phyloP scores from a whole-genome alignment of 345 rosid genomes.

The Eucalyptus pauciflora region DNA sequence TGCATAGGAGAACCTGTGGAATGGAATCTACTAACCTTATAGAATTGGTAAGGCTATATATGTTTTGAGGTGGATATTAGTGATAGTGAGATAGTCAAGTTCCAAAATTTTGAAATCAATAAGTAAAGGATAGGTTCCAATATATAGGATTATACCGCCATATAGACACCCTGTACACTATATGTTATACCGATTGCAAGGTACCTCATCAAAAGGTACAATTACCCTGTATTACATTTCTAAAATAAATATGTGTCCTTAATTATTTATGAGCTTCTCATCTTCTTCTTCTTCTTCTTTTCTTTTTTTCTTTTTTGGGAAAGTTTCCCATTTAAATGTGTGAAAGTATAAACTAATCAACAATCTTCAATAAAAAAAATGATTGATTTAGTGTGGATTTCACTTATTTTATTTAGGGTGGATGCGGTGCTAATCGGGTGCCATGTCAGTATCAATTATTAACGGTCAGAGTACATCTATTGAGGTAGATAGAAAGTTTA shows the following conservation, averaged over 20 bases:
- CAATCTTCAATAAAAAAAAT: too few relatives aligned
- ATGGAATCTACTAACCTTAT: not conserved
- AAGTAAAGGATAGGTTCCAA: not conserved
- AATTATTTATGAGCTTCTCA: not conserved
- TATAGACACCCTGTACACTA: not conserved
- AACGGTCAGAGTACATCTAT: rapidly evolving
- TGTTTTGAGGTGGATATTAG: not conserved
- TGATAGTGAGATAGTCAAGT: rapidly evolving
- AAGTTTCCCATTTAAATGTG: too few relatives aligned
- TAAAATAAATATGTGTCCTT: not conserved
- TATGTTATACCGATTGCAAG: not conserved
- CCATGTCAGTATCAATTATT: not conserved
- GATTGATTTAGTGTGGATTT: too few relatives aligned
- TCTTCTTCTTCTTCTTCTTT: too few relatives aligned
- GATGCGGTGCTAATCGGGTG: too few relatives aligned
- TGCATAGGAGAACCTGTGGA: not conserved
- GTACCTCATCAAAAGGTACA: not conserved
- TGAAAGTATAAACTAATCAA: too few relatives aligned
- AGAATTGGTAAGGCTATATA: not conserved
- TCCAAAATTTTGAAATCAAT: not conserved
- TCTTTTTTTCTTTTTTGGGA: too few relatives aligned
- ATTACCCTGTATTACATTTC: not conserved
- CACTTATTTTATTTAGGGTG: too few relatives aligned
- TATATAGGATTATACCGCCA: rapidly evolving
- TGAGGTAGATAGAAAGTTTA: not conserved